Evolutionary conservation across 768 basidiomycete genomes (phyloP), one percentile per base, ranked within the genome.

Genomic region (Scleroderma citrinum): DNA sequence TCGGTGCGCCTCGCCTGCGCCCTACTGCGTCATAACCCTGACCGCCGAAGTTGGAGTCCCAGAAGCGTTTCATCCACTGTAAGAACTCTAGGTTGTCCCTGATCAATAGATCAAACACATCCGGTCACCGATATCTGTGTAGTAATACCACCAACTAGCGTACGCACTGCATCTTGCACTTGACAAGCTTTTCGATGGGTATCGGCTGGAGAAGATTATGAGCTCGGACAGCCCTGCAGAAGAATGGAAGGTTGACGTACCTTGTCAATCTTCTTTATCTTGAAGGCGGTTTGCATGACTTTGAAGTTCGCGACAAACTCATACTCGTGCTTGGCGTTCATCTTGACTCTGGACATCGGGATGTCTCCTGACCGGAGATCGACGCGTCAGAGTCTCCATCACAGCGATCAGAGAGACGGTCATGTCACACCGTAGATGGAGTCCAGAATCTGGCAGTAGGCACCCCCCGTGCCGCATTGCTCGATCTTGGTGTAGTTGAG

Each of bases 81-180:
- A 94, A 68, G 73, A 99, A 98, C 63, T 99, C 96, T 57, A 99
- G 84, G 68, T 99, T 99, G 69, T 98, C 96, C 69, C 89, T 90
- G 59, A 31, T 42, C 29, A 44, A 50, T 44, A 36, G 42, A 23
- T 44, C 42, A 20, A 17, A 16, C 16, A 48, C 49, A 68, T 53
- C 51, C 52, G 12, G 20, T 34, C 16, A 40, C 24, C 37, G 30
- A 20, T 39, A 34, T 20, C 13, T 20, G 56, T 56, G 38, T 41
- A 41, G 39, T 12, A 42, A 17, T 30, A 6, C 13, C 23, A 42
- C 40, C 40, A 29, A 26, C 34, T 54, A 29, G 23, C 50, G 42
- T 44, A 83, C 88, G 66, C 71, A 89, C 86, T 97, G 95, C 94
- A 98, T 98, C 74, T 97, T 98, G 75, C 96, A 99, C 71, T 94